Percentiles rank a stretch among this genome's conserved stretches.
Conservation (phyloP, 2,329 filamentous ascomycete species). For the Fusarium burgessii region DNA sequence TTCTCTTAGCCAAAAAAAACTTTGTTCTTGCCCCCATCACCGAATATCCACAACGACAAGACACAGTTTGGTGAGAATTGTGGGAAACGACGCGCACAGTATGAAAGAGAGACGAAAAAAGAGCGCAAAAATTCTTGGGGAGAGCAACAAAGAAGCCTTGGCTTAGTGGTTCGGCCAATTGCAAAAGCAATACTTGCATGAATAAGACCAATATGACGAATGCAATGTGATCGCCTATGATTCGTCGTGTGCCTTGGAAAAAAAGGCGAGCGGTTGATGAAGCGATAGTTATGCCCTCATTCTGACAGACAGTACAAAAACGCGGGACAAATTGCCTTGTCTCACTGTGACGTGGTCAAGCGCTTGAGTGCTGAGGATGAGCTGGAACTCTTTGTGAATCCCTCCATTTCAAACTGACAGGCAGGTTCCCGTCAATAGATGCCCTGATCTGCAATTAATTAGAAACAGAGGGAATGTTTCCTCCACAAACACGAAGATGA, state of each 20-base stretch:
- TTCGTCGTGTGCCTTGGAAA: not conserved
- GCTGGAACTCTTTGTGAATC: slow-evolving; percentile 25
- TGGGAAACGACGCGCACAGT: slow-evolving; percentile 34
- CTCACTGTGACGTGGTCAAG: slow-evolving; percentile 25
- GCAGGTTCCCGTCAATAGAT: slow-evolving; percentile 35
- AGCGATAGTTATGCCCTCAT: slow-evolving; percentile 11
- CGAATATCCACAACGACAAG: slow-evolving; percentile 27
- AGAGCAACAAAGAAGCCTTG: slow-evolving; percentile 14
- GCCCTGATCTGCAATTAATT: slow-evolving; percentile 9
- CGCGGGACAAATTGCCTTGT: slow-evolving; percentile 4
- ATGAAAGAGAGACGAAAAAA: slow-evolving; percentile 17
- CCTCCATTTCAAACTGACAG: slow-evolving; percentile 10
- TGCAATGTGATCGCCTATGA: slow-evolving; percentile 4
- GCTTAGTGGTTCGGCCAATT: slow-evolving; percentile 25
- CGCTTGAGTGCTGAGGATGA: not conserved
- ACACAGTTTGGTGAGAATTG: slow-evolving; percentile 4
- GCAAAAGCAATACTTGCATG: slow-evolving; percentile 10
- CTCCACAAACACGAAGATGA: slow-evolving; percentile 19
- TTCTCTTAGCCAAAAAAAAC: slow-evolving; percentile 21
- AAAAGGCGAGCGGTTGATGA: slow-evolving; percentile 1
- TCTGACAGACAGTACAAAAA: slow-evolving; percentile 15
- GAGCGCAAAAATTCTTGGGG: not conserved
- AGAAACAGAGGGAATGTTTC: slow-evolving; percentile 1
- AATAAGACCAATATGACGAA: slow-evolving; percentile 29
- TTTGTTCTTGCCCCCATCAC: slow-evolving; percentile 28